A percentile compares a stretch with the other conserved stretches of the same genome.
Conservation (phyloP, 1,139 yeast genomes). For the Yamadazyma aaseri region DNA sequence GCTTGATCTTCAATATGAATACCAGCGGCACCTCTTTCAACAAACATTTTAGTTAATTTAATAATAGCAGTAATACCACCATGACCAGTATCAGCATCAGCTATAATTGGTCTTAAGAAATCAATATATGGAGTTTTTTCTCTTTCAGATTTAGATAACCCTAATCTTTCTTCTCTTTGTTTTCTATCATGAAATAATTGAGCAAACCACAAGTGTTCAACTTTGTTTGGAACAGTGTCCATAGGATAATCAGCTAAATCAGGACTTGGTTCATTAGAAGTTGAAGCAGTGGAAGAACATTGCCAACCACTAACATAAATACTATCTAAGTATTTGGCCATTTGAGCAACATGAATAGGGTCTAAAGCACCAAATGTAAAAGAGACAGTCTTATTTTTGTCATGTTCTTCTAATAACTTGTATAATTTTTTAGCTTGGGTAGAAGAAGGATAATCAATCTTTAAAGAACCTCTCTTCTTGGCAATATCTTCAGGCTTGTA, state of each 20-base stretch:
- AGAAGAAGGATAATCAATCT: conserved; percentile 71
- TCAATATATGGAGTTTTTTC: conserved; percentile 66
- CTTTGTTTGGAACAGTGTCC: conserved; percentile 99
- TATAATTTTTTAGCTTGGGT: conserved; percentile 81
- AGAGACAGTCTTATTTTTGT: conserved; percentile 69
- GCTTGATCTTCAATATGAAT: conserved; percentile 98
- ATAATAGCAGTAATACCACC: conserved; percentile 97
- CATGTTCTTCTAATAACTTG: conserved; percentile 68
- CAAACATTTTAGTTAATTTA: conserved; percentile 92
- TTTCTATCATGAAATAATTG: conserved; percentile 97
- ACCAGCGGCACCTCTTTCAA: conserved; percentile 99
- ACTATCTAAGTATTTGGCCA: conserved; percentile 93
- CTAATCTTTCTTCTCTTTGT: conserved; percentile 83
- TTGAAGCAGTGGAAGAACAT: conserved; percentile 95
- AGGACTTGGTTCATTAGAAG: conserved; percentile 96
- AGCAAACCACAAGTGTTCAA: conserved; percentile 94
- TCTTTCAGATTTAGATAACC: conserved; percentile 59
- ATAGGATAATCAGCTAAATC: conserved; percentile 98
- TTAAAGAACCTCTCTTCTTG: conserved; percentile 76
- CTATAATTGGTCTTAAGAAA: conserved; percentile 90
- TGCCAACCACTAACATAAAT: conserved; percentile 98
- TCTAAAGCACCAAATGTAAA: conserved; percentile 96
- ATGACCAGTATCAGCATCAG: conserved; percentile 98
- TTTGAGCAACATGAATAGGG: conserved; percentile 93
- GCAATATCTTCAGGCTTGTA: conserved; percentile 91